Percentiles rank a stretch among this genome's conserved stretches.
These are phyloP conservation scores for Apiospora hydei DNA, from an alignment of 2,329 filamentous ascomycete species.

Conservation along the genomic window DNA sequence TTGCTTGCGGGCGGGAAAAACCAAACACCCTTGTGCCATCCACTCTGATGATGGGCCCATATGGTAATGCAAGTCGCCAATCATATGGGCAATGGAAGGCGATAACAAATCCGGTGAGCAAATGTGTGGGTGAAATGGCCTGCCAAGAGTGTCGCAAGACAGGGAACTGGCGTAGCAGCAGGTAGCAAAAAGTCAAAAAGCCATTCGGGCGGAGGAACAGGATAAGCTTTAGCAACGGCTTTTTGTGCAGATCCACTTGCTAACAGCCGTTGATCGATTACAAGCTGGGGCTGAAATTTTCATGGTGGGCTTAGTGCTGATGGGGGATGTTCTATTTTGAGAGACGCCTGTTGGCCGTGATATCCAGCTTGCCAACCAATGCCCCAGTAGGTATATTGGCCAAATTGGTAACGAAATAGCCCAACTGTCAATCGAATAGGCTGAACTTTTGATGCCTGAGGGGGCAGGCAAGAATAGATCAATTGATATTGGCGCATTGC, in stretches of 20 bases:
- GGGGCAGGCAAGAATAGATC: not conserved
- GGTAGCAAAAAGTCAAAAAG: not conserved
- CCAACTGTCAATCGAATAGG: too few relatives aligned
- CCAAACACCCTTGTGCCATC: not conserved
- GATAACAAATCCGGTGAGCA: not conserved
- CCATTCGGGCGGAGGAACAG: not conserved
- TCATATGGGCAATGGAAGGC: not conserved
- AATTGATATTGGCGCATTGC: not conserved
- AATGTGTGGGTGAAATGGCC: not conserved
- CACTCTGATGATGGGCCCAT: not conserved
- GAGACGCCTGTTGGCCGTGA: not conserved
- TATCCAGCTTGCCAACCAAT: too few relatives aligned
- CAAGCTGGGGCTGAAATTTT: not conserved
- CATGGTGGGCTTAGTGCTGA: not conserved
- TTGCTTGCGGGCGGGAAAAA: not conserved
- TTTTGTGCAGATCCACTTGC: not conserved
- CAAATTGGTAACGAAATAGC: not conserved
- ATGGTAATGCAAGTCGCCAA: not conserved
- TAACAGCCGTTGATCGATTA: not conserved
- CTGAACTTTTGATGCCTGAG: too few relatives aligned
- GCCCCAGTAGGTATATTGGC: not conserved
- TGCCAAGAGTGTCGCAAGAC: not conserved
- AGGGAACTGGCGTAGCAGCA: not conserved
- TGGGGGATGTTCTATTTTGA: not conserved
- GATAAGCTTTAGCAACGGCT: not conserved